Conservation (phyloP, 768 basidiomycete genomes). For the Rhodosporidiobolus sp. region DNA sequence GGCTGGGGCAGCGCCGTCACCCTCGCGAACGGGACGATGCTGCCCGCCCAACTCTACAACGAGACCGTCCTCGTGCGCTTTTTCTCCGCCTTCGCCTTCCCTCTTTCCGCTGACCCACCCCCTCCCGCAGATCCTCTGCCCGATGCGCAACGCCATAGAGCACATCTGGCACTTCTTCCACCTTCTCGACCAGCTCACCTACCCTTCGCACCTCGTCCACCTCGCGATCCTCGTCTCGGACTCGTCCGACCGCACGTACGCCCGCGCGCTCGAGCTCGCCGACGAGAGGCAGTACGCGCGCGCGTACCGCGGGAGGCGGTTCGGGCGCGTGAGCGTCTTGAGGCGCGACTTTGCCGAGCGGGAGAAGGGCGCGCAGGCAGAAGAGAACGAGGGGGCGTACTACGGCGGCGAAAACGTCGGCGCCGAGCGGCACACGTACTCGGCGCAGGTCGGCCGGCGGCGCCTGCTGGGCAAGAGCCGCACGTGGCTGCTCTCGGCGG, state of each 20-base stretch:
- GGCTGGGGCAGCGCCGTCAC: neutral
- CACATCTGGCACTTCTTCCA: conserved; percentile 38
- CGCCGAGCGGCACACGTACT: conserved; percentile 7
- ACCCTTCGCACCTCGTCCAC: conserved; percentile 24
- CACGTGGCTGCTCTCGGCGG: conserved; percentile 15
- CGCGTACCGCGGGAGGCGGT: neutral
- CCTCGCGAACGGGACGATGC: neutral
- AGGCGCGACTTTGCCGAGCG: conserved; percentile 11
- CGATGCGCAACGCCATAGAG: conserved; percentile 33
- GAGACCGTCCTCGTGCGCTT: conserved; percentile 13
- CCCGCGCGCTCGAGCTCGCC: conserved; percentile 27
- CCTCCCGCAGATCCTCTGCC: conserved; percentile 19
- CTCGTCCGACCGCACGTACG: conserved; percentile 18
- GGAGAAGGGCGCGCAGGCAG: neutral
- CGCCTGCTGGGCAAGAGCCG: conserved; percentile 18
- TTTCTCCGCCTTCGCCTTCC: neutral
- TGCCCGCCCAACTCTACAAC: neutral
- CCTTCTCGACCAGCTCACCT: conserved; percentile 22
- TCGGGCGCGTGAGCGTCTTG: conserved; percentile 11
- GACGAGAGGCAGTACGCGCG: conserved; percentile 26
- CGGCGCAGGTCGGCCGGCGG: conserved; percentile 4
- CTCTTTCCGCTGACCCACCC: neutral
- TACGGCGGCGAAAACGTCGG: conserved; percentile 12
- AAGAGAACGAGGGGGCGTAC: neutral
- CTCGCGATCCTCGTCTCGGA: conserved; percentile 32